Evolutionary conservation across 345 rosid species (phyloP), one percentile per base, ranked within the genome.

Genomic region (Eucalyptus marginata): DNA sequence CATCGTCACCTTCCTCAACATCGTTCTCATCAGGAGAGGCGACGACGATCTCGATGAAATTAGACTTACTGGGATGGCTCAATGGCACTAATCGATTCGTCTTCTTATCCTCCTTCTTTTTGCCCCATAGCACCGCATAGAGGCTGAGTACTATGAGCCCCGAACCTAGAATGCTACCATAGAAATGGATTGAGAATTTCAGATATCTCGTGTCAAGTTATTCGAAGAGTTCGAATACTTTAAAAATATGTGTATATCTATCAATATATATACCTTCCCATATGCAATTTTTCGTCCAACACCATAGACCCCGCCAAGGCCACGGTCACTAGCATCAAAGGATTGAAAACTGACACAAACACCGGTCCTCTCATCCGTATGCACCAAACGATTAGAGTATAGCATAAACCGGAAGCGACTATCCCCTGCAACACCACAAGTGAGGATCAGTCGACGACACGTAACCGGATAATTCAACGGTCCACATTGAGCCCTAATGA

Each of bases 301-400:
- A 92, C 24, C 54, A 92, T 5, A 6, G 91, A 87, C 4, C 89
- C 89, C 0, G 62, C 89, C 14, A 93, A 4, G 49, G 92, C 90
- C 7, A 86, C 90, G 31, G 91, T 62, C 46, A 92, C 76, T 18
- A 90, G 90, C 88, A 90, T 76, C 7, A 90, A 80, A 7, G 95
- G 95, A 76, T 89, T 92, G 87, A 91, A 93, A 71, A 89, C 20
- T 3, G 93, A 90, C 14, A 90, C 89, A 27, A 89, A 93, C 43
- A 91, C 15, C 0, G 95, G 94, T 10, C 93, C 92, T 49, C 86
- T 87, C 80, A 89, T 86, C 15, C 86, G 85, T 54, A 89, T 89
- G 44, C 94, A 91, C 91, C 92, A 89, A 4, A 89, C 62, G 15
- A 93, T 52, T 9, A 93, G 4, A 5, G 90, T 56, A 27, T 89